A percentile compares a stretch with the other conserved stretches of the same genome.
Conservation (phyloP, 768 basidiomycete genomes). For the Suillus bovinus region DNA sequence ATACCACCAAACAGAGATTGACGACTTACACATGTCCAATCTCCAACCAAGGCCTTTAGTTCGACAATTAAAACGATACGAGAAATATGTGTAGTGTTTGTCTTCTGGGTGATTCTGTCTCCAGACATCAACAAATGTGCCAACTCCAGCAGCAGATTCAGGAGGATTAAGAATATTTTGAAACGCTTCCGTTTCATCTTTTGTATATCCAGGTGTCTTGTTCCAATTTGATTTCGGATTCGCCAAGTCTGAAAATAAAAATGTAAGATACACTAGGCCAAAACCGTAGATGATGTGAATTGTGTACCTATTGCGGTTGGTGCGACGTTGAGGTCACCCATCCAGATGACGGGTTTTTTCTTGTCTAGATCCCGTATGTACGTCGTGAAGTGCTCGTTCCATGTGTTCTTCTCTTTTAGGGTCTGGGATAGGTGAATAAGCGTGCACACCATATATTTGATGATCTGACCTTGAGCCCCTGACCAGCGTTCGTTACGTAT, state of each 20-base stretch:
- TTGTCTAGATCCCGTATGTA: conserved; percentile 74
- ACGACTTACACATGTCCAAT: conserved; percentile 74
- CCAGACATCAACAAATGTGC: conserved; percentile 80
- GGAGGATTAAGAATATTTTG: conserved; percentile 63
- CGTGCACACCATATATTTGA: not conserved
- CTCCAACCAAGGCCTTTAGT: conserved; percentile 85
- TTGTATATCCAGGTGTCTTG: conserved; percentile 84
- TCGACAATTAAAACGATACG: conserved; percentile 80
- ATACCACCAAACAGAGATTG: conserved; percentile 2
- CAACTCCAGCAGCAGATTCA: conserved; percentile 32
- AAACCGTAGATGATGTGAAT: not conserved
- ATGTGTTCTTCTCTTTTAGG: conserved; percentile 70
- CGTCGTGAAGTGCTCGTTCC: conserved; percentile 75
- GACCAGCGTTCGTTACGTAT: conserved; percentile 84
- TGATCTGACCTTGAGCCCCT: conserved; percentile 61
- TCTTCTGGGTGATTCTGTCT: conserved; percentile 63
- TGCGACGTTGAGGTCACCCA: conserved; percentile 85
- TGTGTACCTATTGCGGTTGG: conserved; percentile 66
- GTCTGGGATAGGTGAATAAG: conserved; percentile 47
- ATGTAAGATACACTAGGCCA: conserved; percentile 4
- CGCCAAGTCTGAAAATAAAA: conserved; percentile 52
- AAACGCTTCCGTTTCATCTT: conserved; percentile 77
- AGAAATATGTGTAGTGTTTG: conserved; percentile 84
- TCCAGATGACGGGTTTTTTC: conserved; percentile 86
- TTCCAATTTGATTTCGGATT: conserved; percentile 82